Evolutionary conservation across 768 basidiomycete genomes (phyloP).

Genomic region (Hygrocybe punicea): DNA sequence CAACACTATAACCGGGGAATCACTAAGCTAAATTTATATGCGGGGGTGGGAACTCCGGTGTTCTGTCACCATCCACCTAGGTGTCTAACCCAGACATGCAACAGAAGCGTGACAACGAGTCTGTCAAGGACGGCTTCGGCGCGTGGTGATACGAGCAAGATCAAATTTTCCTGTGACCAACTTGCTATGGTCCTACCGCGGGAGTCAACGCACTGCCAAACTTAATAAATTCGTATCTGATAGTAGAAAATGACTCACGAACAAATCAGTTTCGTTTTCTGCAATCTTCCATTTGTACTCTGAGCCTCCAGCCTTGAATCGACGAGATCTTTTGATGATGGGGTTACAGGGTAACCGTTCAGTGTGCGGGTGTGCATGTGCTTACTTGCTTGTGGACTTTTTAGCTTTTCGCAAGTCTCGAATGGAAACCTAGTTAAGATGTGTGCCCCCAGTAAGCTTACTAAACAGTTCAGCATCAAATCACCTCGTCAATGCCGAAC

Average conservation of each 20-base stretch:
- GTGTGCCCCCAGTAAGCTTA: no score
- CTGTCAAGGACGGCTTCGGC: conserved; percentile 45
- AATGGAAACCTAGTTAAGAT: conserved; percentile 35
- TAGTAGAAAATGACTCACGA: conserved; percentile 34
- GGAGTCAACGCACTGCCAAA: conserved; percentile 47
- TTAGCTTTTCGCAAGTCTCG: conserved; percentile 49
- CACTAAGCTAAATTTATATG: no score
- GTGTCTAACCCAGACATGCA: conserved; percentile 50
- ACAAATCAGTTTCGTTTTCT: conserved; percentile 43
- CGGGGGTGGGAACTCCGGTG: no score
- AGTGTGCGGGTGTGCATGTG: neutral
- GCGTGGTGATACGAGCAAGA: conserved; percentile 40
- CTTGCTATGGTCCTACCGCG: conserved; percentile 45
- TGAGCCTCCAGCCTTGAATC: conserved; percentile 47
- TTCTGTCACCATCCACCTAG: conserved; percentile 41
- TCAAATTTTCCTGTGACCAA: conserved; percentile 42
- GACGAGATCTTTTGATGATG: conserved; percentile 50
- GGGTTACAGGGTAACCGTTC: neutral
- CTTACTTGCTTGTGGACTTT: conserved; percentile 50
- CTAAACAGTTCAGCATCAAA: neutral
- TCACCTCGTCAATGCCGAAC: conserved; percentile 50
- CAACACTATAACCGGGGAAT: no score
- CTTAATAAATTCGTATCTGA: neutral
- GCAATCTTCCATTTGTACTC: conserved; percentile 59
- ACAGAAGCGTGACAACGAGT: conserved; percentile 50